Evolutionary conservation across 345 rosid species (phyloP), one percentile per base, ranked within the genome.

Genomic region (Psidium friedrichsthalianum): DNA sequence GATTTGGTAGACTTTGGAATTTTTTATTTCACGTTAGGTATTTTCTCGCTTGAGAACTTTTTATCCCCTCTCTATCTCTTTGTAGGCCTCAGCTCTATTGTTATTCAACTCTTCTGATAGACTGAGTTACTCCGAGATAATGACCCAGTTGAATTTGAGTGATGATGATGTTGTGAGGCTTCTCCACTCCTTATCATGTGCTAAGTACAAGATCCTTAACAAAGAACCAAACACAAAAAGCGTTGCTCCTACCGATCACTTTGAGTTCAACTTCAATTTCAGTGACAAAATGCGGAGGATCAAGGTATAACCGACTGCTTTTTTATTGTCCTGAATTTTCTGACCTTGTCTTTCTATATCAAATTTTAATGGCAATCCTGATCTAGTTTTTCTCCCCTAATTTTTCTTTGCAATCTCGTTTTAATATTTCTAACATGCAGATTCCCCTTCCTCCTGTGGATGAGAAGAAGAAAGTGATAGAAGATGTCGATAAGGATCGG

Each of bases 371-470:
- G 27, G 29, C 52, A 20, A 81, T 64, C 42, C 42, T 64, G 76
- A 3, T 64, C 29, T 64, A 29, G 42, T 64, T 64, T 14, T 29
- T 64, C 76, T 64, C 11, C 36, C 42, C 42, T 64, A 5, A 53
- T 53, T 64, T 64, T 15, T 64, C 42, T 29, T 42, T 11, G 4
- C n/a, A 51, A 6, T 61, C 25, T 51, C 4, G 2, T 25, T 32
- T 40, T 11, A 56, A 84, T 40, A 21, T 29, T 47, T 20, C 51
- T 25, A 11, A 24, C 64, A n/a, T 83, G 84, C 86, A 98, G 99
- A 91, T 98, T 86, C 98, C 99, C 85, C 98, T 98, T 44, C 99
- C 99, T 49, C 96, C 94, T 0, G 94, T 96, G 36, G 99, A 95
- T 86, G 99, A 98, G 89, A 93, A 97, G 92, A 96, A 93, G 93